Percentiles rank a stretch among this genome's conserved stretches.
Conservation (phyloP, 2,329 filamentous ascomycete species). For the Aspergillus calidoustus region DNA sequence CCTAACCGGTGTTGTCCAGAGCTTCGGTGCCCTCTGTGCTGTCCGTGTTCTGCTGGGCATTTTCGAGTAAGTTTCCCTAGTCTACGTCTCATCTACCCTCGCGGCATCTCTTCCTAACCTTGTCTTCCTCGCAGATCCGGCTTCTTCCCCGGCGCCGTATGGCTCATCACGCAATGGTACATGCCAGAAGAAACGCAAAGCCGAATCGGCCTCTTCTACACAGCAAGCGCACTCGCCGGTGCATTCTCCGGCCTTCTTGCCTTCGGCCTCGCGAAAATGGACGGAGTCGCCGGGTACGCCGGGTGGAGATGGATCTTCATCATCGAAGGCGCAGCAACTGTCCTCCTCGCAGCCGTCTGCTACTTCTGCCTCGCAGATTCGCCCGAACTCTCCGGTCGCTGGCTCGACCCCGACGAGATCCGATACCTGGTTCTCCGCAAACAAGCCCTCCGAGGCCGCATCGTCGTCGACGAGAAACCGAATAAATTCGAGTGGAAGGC, state of each 20-base stretch:
- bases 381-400: conserved; percentile 41
- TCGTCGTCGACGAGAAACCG: conserved; percentile 26
- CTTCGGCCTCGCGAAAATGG: neutral
- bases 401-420: conserved; percentile 42
- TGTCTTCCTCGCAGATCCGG: neutral
- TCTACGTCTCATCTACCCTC: no score
- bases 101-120: neutral
- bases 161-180: neutral
- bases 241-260: conserved; percentile 3
- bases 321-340: neutral
- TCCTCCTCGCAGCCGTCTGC: neutral
- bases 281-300: neutral
- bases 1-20: neutral
- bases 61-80: conserved; percentile 32
- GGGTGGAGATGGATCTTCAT: conserved; percentile 6
- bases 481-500: conserved; percentile 13
- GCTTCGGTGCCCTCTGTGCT: conserved; percentile 21
- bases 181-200: neutral
- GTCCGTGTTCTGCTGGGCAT: conserved; percentile 53
- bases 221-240: neutral
- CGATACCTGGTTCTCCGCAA: neutral
- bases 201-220: neutral
- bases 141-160: conserved; percentile 3
- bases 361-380: conserved; percentile 43
- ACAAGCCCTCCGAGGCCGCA: neutral